A percentile compares a stretch with the other conserved stretches of the same genome.
These are phyloP conservation scores for Canavalia ensiformis DNA, from an alignment of 306 rosid species.

Conservation along the genomic window DNA sequence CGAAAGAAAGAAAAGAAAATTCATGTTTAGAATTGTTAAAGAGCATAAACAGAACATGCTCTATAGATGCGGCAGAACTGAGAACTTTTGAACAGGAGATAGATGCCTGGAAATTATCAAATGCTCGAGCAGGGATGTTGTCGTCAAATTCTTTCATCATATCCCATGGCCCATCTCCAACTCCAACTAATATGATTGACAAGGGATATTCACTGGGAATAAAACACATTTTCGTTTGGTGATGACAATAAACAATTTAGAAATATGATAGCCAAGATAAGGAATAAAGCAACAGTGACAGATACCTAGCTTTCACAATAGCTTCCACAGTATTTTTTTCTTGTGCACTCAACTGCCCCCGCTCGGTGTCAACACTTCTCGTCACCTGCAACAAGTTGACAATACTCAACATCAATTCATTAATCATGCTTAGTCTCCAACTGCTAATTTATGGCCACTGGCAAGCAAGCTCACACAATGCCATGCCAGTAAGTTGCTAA, in stretches of 20 bases:
- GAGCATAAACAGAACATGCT: neutral
- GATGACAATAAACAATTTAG: constrained; percentile 10
- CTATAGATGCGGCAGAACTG: constrained; percentile 25
- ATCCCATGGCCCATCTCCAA: constrained; percentile 99
- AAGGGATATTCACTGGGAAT: constrained; percentile 76
- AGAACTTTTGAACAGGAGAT: constrained; percentile 35
- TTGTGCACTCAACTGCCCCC: constrained; percentile 88
- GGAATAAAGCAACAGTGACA: constrained; percentile 26
- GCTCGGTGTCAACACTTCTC: constrained; percentile 84
- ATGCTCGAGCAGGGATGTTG: constrained; percentile 90
- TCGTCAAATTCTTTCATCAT: constrained; percentile 95
- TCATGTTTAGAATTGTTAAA: constrained; percentile 6
- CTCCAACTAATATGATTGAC: constrained; percentile 92
- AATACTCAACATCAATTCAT: constrained; percentile 41
- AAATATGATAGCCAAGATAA: constrained; percentile 8
- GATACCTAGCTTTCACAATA: constrained; percentile 93
- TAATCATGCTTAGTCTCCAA: constrained; percentile 29
- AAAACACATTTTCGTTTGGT: constrained; percentile 2
- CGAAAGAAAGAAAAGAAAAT: constrained; percentile 42
- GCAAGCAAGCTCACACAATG: neutral
- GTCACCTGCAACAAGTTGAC: constrained; percentile 72
- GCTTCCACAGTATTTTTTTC: constrained; percentile 90
- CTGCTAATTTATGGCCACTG: constrained; percentile 6
- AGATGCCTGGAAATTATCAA: constrained; percentile 94
- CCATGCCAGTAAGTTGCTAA: constrained; percentile 25